Percentiles rank a stretch among this genome's conserved stretches.
Conservation (phyloP, 768 basidiomycete genomes). For the Psilocybe tampanensis region DNA sequence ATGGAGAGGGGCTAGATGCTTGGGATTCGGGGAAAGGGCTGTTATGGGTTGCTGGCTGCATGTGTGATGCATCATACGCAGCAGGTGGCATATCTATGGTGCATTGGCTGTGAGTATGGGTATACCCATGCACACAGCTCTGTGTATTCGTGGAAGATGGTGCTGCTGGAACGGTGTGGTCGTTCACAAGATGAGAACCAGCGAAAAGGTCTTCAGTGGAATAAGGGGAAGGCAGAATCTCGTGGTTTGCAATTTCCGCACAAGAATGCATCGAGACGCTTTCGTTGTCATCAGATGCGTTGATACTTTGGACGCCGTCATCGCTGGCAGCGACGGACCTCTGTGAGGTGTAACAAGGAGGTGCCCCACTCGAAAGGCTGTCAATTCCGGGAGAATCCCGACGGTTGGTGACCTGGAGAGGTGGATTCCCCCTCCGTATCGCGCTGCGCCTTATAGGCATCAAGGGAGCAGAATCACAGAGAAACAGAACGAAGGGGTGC, state of each 20-base stretch:
- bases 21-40: background rate
- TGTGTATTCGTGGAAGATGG: background rate
- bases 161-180: background rate
- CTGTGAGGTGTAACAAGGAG: conserved; percentile 15
- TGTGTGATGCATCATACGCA: background rate
- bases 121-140: conserved; percentile 9
- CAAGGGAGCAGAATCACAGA: background rate
- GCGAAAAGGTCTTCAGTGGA: conserved; percentile 13
- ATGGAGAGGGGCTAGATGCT: background rate
- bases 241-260: background rate
- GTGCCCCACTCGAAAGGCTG: conserved; percentile 7
- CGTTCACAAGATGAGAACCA: background rate
- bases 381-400: conserved; percentile 5
- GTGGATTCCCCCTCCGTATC: background rate
- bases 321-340: conserved; percentile 5
- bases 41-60: background rate
- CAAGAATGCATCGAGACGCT: conserved; percentile 6
- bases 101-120: conserved; percentile 15
- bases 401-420: conserved; percentile 2
- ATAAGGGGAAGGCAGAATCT: conserved; percentile 15
- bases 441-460: conserved; percentile 3
- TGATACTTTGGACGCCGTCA: conserved; percentile 1
- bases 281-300: conserved; percentile 2
- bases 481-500: background rate
- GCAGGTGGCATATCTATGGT: conserved; percentile 1